Conservation (phyloP, 2,329 filamentous ascomycete genomes). For the Parasarocladium wereldwijsianum region DNA sequence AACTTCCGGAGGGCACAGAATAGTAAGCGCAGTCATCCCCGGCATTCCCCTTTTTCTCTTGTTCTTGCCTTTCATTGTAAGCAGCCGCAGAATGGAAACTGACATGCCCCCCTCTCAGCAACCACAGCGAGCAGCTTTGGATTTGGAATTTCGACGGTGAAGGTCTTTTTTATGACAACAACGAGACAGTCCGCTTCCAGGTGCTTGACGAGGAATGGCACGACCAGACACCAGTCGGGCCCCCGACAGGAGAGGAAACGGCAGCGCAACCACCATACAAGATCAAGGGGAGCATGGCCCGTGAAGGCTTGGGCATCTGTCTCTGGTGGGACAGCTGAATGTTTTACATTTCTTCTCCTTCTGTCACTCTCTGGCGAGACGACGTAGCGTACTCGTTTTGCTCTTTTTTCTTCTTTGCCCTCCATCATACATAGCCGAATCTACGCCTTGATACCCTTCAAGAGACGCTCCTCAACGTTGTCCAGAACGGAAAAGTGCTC, state of each 20-base stretch:
- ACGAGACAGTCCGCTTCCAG: constrained; percentile 76
- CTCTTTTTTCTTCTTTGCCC: constrained; percentile 1
- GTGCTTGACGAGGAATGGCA: constrained; percentile 84
- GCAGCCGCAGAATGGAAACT: not conserved
- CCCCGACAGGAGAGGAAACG: constrained; percentile 55
- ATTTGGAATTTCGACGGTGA: constrained; percentile 66
- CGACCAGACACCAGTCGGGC: constrained; percentile 64
- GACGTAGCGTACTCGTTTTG: not conserved
- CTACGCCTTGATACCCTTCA: constrained; percentile 37
- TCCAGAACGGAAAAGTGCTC: constrained; percentile 89
- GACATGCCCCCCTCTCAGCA: constrained; percentile 25
- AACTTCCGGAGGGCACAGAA: constrained; percentile 59
- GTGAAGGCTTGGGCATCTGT: constrained; percentile 45
- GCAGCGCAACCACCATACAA: constrained; percentile 60
- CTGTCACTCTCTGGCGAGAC: constrained; percentile 3
- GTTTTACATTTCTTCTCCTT: constrained; percentile 2
- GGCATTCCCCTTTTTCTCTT: too few species aligned
- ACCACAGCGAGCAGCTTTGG: constrained; percentile 66
- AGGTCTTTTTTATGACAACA: constrained; percentile 73
- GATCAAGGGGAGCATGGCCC: constrained; percentile 51
- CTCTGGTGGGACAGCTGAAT: constrained; percentile 46
- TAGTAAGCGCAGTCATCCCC: constrained; percentile 52
- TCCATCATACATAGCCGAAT: too few species aligned
- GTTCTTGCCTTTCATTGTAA: too few species aligned
- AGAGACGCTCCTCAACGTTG: constrained; percentile 70